Evolutionary conservation across 2,329 filamentous ascomycete genomes (phyloP), one percentile per base, ranked within the genome.

Genomic region (Sclerotinia glacialis): DNA sequence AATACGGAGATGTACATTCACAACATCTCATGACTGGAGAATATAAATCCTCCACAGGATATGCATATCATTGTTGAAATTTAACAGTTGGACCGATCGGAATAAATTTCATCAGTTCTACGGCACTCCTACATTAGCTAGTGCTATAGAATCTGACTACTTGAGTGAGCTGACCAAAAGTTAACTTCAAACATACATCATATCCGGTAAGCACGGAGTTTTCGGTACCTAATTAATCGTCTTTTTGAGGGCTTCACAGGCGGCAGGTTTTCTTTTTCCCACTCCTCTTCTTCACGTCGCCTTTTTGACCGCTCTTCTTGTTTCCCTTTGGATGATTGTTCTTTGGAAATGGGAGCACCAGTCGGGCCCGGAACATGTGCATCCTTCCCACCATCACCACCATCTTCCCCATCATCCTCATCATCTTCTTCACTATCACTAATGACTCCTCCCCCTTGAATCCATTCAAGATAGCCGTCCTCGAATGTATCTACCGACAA

Each of bases 151-250:
- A 34, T 47, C 34, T 23, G 28, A 34, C 21, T 16, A 47, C 21
- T 34, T 47, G 18, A 44, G 14, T 47, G 42, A 47, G 42, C 56
- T 47, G 42, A 60, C 56, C 7, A 23, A 34, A 60, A 46, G 28
- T 47, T 34, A 47, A 26, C 28, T 37, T 60, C 56, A 59, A 34
- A 31, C 42, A 59, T 59, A 16, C 28, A 47, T 59, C 56, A 60
- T 47, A 23, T 14, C 56, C 28, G 28, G 42, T 60, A 60, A 60
- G 56, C 56, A 34, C 56, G 56, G 42, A 34, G 26, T 47, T 60
- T 60, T 60, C 42, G 28, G 21, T 47, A 47, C 42, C 56, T 60
- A 14, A 5, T 60, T 9, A 47, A 47, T 34, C 56, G 40, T 46
- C 42, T 47, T n/a, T 47, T 60, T 14, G 4, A 12, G 42, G 42